These are phyloP conservation scores for Actinomucor elegans DNA, from an alignment of 371 early-diverging fungal species.

Conservation along the genomic window DNA sequence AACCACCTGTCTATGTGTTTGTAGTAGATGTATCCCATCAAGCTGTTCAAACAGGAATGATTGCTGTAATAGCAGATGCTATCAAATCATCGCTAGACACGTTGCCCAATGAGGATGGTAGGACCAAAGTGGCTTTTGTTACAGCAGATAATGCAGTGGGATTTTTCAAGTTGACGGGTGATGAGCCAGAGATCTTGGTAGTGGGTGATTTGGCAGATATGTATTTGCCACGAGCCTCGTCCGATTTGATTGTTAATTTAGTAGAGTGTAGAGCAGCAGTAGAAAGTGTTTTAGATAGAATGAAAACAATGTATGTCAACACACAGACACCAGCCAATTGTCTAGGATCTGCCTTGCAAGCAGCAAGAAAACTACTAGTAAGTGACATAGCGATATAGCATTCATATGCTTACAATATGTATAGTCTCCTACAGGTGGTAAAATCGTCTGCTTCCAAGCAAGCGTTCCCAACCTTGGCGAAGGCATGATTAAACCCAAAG, in stretches of 20 bases:
- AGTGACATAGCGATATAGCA: background rate
- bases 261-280: constrained; percentile 46
- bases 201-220: constrained; percentile 76
- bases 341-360: constrained; percentile 75
- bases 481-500: constrained; percentile 67
- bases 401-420: background rate
- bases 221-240: constrained; percentile 69
- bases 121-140: constrained; percentile 77
- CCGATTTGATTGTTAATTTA: constrained; percentile 79
- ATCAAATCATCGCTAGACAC: constrained; percentile 67
- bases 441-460: constrained; percentile 72
- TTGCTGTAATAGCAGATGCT: constrained; percentile 54
- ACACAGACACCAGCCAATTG: constrained; percentile 59
- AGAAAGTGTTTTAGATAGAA: constrained; percentile 38
- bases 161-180: constrained; percentile 71
- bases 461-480: constrained; percentile 68
- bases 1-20: constrained; percentile 84
- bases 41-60: constrained; percentile 68
- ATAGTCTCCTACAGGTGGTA: constrained; percentile 77
- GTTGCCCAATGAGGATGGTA: constrained; percentile 77
- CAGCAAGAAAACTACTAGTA: constrained; percentile 75
- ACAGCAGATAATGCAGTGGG: constrained; percentile 77
- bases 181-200: constrained; percentile 82
- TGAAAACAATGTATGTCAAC: constrained; percentile 64
- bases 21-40: constrained; percentile 77